Conservation (phyloP, 2,329 filamentous ascomycete species). For the Hyphodiscus sp. region DNA sequence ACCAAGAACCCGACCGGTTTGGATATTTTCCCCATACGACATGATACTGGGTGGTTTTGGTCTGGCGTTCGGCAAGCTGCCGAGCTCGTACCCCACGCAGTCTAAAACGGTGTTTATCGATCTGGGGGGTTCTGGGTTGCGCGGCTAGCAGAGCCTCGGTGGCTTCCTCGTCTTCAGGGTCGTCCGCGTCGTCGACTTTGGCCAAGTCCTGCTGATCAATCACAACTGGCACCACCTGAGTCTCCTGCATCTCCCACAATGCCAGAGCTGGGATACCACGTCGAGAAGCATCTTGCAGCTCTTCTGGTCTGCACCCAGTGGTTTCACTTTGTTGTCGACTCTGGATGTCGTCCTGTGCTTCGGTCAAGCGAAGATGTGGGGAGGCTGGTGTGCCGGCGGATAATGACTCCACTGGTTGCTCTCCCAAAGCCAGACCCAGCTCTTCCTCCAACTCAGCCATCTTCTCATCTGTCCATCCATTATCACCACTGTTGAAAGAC, state of each 20-base stretch:
- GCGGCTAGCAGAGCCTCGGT: no score
- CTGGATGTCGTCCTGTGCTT: background rate
- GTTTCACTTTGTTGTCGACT: background rate
- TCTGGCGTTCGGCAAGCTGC: no score
- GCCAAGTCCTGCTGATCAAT: no score
- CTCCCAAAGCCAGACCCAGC: slow-evolving; percentile 15
- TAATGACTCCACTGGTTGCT: slow-evolving; percentile 5
- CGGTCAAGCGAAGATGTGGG: background rate
- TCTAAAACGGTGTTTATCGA: no score
- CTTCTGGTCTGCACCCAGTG: background rate
- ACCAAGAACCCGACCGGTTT: no score
- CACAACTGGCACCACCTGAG: background rate
- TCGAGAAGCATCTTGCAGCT: background rate
- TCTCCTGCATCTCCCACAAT: background rate
- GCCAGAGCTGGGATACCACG: background rate
- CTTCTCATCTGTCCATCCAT: slow-evolving; percentile 13
- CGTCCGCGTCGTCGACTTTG: no score
- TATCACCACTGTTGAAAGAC: slow-evolving; percentile 12
- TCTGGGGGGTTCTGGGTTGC: no score
- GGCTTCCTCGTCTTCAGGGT: no score
- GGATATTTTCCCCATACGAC: no score
- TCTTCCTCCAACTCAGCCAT: slow-evolving; percentile 14
- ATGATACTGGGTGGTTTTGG: no score
- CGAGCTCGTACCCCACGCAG: no score
- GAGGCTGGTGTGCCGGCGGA: background rate